These are phyloP conservation scores for Ophiostoma montium DNA, from an alignment of 2,329 filamentous ascomycete genomes.

Conservation along the genomic window DNA sequence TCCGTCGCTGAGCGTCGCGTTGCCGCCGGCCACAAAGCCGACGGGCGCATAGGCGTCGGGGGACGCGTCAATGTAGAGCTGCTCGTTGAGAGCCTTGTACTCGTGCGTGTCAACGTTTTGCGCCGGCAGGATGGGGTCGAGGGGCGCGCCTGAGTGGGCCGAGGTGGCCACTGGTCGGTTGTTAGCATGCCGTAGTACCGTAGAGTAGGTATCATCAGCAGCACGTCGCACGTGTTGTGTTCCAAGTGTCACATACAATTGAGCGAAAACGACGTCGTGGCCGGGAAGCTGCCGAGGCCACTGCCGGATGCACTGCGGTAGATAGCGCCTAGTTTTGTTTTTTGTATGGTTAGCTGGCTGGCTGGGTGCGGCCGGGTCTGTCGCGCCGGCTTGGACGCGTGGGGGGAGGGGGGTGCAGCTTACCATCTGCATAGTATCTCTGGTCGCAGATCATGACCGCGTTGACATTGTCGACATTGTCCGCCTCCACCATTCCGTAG, in stretches of 20 bases:
- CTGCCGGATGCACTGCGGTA: constrained; percentile 5
- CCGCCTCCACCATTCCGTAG: background rate
- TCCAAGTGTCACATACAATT: constrained; percentile 6
- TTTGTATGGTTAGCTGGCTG: too few species aligned
- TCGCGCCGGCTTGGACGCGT: too few species aligned
- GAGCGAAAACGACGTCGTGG: constrained; percentile 3
- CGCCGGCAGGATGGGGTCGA: constrained; percentile 6
- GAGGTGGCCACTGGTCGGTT: constrained; percentile 6
- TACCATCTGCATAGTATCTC: constrained; percentile 5
- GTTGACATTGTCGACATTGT: background rate
- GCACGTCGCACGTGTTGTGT: background rate
- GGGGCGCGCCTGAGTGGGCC: background rate
- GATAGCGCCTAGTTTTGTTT: constrained; percentile 10
- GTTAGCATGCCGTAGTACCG: background rate
- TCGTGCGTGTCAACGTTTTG: background rate
- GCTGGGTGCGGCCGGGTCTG: too few species aligned
- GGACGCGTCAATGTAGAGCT: constrained; percentile 9
- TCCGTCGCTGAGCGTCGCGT: constrained; percentile 6
- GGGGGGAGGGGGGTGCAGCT: background rate
- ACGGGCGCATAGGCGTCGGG: constrained; percentile 10
- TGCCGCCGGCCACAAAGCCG: constrained; percentile 6
- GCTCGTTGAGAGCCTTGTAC: constrained; percentile 3
- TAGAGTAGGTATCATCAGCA: background rate
- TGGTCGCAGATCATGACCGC: constrained; percentile 5
- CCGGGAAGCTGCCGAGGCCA: constrained; percentile 2